Conservation (phyloP, 2,329 filamentous ascomycete genomes). For the Diaporthe humulicola region DNA sequence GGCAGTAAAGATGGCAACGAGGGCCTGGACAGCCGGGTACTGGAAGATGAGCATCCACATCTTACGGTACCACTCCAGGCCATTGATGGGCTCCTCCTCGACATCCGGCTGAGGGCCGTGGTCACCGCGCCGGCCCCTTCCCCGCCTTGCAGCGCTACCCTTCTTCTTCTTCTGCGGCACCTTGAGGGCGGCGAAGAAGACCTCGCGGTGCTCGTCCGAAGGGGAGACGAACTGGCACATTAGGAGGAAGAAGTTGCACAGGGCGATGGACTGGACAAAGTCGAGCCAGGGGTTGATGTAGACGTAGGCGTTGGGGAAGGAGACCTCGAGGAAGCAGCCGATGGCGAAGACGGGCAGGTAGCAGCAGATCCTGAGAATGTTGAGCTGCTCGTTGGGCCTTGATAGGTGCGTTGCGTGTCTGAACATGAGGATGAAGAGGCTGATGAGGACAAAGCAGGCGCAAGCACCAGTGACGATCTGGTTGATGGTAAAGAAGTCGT, state of each 20-base stretch:
- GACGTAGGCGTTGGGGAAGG: conserved; percentile 52
- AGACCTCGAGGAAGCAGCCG: conserved; percentile 54
- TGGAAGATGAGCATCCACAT: conserved; percentile 55
- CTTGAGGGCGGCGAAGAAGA: conserved; percentile 53
- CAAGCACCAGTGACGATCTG: conserved; percentile 38
- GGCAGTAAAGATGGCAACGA: conserved; percentile 57
- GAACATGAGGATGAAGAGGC: conserved; percentile 38
- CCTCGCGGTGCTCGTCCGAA: conserved; percentile 48
- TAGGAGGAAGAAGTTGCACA: conserved; percentile 59
- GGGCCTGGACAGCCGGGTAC: conserved; percentile 52
- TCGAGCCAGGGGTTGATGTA: conserved; percentile 56
- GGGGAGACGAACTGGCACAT: conserved; percentile 57
- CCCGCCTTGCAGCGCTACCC: conserved; percentile 1
- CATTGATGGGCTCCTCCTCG: conserved; percentile 44
- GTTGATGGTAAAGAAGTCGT: conserved; percentile 38
- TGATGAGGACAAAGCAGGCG: conserved; percentile 35
- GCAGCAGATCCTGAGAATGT: conserved; percentile 57
- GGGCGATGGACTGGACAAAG: conserved; percentile 54
- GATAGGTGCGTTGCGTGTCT: conserved; percentile 49
- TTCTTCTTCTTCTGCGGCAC: conserved; percentile 47
- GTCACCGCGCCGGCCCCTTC: neutral
- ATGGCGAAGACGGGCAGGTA: conserved; percentile 57
- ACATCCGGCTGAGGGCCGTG: neutral
- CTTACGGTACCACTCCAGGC: conserved; percentile 49
- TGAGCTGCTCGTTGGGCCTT: conserved; percentile 56